Base-by-base conservation (phyloP, 2,329 filamentous ascomycete genomes). In the Hypoxylon rubiginosum region DNA sequence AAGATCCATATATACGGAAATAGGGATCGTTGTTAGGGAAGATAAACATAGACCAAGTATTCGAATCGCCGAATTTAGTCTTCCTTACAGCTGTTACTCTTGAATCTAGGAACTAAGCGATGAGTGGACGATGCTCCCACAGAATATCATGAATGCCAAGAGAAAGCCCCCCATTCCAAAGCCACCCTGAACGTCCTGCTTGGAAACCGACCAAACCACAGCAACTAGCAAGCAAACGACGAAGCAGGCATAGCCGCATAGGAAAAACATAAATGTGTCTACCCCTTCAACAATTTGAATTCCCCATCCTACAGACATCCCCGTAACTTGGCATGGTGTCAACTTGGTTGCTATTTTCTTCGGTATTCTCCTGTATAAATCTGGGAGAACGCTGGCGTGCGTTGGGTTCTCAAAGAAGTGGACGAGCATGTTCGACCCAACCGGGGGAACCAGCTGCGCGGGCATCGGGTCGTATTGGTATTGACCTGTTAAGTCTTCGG, bases 391-490 rank as follows among this genome's bases (percentile, higher is more conserved):
- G 13, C 70, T 65, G 13, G 74, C 72, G 13, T 76, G 64, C 3
- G 69, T 68, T 9, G 73, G 74, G 36, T 77, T 68, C 48, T 77
- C 72, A 39, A 74, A 74, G 15, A 75, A 59, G 58, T 76, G 74
- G 15, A 68, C 68, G 4, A 76, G 72, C 2, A 73, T 56, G 19
- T 74, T 71, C 1, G 69, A 43, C 1, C 75, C 74, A n/a, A 76
- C 66, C 0, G 73, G 75, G 2, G 72, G 75, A 7, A 72, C 61
- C 1, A 68, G 48, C 5, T 75, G 73, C 3, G 71, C 64, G 1
- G 72, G 68, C 19, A 72, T 58, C 13, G 72, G 74, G 10, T 75
- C 68, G 49, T 75, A 76, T n/a, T 59, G 34, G 41, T 75, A 75
- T 3, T 71, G 56, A 15, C 15, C 13, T n/a, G 46, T 62, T 10